Base-by-base conservation (phyloP, 257 asterid species). In the Verbena officinalis region DNA sequence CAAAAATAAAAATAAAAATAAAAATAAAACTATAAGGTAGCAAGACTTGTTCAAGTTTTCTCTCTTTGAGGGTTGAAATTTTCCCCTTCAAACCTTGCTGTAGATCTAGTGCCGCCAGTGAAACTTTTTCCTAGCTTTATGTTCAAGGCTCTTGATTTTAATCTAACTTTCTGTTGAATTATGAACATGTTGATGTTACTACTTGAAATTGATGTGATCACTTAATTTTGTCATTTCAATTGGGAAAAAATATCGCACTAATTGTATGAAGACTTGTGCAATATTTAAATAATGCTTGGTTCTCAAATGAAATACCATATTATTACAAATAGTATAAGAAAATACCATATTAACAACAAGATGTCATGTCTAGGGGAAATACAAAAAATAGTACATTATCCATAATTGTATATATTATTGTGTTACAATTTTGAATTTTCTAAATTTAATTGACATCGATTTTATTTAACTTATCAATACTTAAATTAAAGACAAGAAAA, bases 1-100 rank as follows among this genome's bases (percentile, higher is more conserved):
- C n/a, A n/a, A n/a, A n/a, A n/a, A n/a, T n/a, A n/a, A n/a, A n/a
- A n/a, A n/a, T n/a, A n/a, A n/a, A 54, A 30, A 24, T 27, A 5
- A 27, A 27, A 2, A 2, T 11, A 20, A 15, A 54, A 24, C n/a
- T n/a, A 14, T 7, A 54, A 30, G 57, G 60, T 27, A 31, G 4
- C 13, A 54, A 24, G 60, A 54, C 60, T 54, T 14, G 60, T 15
- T 13, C 31, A 27, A 27, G 60, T n/a, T 54, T 2, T 27, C 60
- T 23, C 61, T 31, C 31, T 27, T 31, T 15, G 9, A 19, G 30
- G 31, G 30, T 36, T 33, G 16, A 15, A 56, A 34, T 56, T 55
- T 55, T 55, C 20, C 44, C 16, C n/a, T n/a, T n/a, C n/a, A n/a
- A n/a, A n/a, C n/a, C n/a, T 55, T 30, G 23, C 44, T 14, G 4